phyloP scores from a whole-genome alignment of 139 green algal genomes.

The Chlamydomonas sphaeroides region DNA sequence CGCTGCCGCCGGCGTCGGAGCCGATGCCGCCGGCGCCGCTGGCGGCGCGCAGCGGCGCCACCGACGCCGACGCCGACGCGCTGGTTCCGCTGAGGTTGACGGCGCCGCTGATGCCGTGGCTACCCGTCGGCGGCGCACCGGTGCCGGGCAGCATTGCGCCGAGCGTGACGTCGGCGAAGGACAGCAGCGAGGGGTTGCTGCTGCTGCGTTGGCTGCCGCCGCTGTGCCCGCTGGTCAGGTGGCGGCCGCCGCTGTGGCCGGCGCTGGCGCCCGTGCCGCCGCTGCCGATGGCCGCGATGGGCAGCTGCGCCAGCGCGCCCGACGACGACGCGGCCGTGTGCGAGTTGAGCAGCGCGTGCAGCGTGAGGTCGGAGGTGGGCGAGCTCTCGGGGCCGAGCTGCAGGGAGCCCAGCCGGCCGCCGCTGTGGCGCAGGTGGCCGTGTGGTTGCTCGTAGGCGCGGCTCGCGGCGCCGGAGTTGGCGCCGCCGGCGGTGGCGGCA shows the following conservation, averaged over 20 bases:
- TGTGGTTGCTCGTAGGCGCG: too few species aligned
- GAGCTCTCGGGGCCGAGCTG: background rate
- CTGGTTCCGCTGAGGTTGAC: background rate
- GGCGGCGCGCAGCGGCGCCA: too few species aligned
- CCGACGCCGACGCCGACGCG: too few species aligned
- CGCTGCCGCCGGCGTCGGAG: background rate
- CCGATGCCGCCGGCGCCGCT: background rate
- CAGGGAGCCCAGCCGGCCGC: too few species aligned
- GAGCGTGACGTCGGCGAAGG: conserved; percentile 23
- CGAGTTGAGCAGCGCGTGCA: background rate
- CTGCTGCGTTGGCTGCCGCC: conserved; percentile 9
- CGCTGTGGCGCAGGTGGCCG: background rate
- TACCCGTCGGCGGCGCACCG: too few species aligned
- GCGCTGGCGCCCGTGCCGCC: background rate
- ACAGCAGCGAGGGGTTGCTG: conserved; percentile 26
- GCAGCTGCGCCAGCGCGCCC: background rate
- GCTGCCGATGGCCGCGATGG: background rate
- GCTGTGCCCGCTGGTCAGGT: background rate
- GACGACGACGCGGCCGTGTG: background rate
- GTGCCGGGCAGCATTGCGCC: background rate
- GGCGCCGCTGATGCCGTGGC: background rate
- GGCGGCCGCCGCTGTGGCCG: background rate
- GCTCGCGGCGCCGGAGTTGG: background rate
- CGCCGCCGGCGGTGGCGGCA: background rate
- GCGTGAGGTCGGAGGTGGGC: background rate